A percentile compares a stretch with the other conserved stretches of the same genome.
Evolutionary conservation across 2,329 filamentous ascomycete species (phyloP).

Genomic region (Ophiostoma sp.): DNA sequence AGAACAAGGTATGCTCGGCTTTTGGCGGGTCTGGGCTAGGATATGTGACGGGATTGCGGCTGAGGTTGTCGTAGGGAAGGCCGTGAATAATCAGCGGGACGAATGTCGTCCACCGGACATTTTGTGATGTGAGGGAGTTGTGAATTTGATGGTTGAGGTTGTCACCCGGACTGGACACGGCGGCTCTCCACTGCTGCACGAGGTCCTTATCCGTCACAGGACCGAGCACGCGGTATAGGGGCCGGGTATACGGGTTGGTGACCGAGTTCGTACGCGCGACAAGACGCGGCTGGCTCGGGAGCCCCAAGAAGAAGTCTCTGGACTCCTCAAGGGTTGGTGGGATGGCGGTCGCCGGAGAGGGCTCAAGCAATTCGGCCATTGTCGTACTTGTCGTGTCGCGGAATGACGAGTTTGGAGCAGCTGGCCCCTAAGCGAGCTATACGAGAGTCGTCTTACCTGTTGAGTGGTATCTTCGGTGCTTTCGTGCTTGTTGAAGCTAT

Average conservation of each 20-base stretch:
- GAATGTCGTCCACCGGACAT: not conserved
- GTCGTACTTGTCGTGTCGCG: not conserved
- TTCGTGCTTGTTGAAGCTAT: no score
- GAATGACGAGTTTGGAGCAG: not conserved
- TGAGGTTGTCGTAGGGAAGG: not conserved
- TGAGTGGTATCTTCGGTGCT: no score
- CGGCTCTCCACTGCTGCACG: not conserved
- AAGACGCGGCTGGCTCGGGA: not conserved
- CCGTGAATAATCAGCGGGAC: not conserved
- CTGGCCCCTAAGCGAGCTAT: no score
- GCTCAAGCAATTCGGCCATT: not conserved
- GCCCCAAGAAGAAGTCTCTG: not conserved
- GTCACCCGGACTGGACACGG: not conserved
- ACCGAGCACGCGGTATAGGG: not conserved
- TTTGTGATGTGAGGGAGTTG: not conserved
- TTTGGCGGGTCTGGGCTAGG: not conserved
- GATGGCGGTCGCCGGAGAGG: not conserved
- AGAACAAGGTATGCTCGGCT: not conserved
- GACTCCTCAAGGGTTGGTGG: not conserved
- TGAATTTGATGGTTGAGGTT: not conserved
- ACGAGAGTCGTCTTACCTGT: no score
- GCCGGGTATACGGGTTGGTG: not conserved
- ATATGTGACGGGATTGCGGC: not conserved
- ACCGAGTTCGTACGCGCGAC: not conserved
- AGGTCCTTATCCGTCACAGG: not conserved